Conservation (phyloP, 2,329 filamentous ascomycete genomes). For the Xylaria sp. region DNA sequence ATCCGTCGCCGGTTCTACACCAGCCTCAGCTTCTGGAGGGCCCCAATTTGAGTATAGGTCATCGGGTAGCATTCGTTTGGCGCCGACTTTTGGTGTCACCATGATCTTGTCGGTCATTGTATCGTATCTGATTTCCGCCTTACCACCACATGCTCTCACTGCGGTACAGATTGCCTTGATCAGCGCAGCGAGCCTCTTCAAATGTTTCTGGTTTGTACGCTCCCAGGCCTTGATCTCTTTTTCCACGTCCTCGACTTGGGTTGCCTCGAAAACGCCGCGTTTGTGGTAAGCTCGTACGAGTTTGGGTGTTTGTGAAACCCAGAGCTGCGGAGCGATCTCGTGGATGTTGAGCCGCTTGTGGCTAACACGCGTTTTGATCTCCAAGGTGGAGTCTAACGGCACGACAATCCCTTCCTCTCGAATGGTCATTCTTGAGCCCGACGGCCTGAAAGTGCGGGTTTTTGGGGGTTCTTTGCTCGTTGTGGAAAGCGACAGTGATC, state of each 20-base stretch:
- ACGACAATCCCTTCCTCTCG: conserved; percentile 40
- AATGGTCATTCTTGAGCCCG: conserved; percentile 29
- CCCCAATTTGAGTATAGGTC: conserved; percentile 21
- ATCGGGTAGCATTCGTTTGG: conserved; percentile 11
- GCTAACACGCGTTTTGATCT: conserved; percentile 58
- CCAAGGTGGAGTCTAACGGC: conserved; percentile 43
- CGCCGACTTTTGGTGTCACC: conserved; percentile 1
- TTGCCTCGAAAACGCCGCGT: conserved; percentile 50
- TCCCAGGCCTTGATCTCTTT: conserved; percentile 52
- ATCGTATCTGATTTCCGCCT: conserved; percentile 15
- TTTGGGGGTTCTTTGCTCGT: neutral
- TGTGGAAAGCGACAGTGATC: conserved; percentile 2
- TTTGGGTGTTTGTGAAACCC: conserved; percentile 59
- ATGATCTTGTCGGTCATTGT: neutral
- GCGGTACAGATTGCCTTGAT: conserved; percentile 48
- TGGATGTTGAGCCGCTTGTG: conserved; percentile 50
- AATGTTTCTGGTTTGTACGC: conserved; percentile 45
- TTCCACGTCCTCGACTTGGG: conserved; percentile 53
- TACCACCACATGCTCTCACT: conserved; percentile 42
- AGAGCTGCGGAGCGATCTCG: conserved; percentile 56
- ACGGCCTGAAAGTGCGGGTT: neutral
- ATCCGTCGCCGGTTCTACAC: too few species aligned
- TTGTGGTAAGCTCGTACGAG: conserved; percentile 59
- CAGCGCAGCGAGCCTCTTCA: conserved; percentile 50
- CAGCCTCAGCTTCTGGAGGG: neutral